These are phyloP conservation scores for Asterophora parasitica DNA, from an alignment of 768 basidiomycete genomes.

Conservation along the genomic window DNA sequence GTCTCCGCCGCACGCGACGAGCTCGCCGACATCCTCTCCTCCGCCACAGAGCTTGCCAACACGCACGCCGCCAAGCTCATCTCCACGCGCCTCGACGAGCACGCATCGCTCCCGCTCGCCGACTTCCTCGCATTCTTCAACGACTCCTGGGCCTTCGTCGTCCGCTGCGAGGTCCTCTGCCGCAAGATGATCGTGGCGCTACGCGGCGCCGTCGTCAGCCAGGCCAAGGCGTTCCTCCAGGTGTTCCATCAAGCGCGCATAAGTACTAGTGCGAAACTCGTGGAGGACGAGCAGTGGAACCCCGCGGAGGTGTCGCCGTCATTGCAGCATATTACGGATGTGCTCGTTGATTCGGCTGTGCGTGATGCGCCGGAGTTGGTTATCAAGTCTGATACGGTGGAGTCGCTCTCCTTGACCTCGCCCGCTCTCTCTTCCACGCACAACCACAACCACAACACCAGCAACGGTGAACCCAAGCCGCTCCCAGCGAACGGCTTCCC, in stretches of 20 bases:
- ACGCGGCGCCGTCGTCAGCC: conserved; percentile 78
- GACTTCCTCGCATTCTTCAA: conserved; percentile 82
- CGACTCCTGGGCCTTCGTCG: conserved; percentile 85
- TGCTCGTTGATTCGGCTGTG: conserved; percentile 78
- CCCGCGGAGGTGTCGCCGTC: conserved; percentile 65
- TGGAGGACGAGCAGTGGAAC: conserved; percentile 95
- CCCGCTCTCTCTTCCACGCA: conserved; percentile 13
- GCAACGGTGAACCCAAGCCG: too few species aligned
- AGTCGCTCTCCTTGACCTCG: conserved; percentile 11
- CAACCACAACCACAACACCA: neutral
- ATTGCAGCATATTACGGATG: conserved; percentile 68
- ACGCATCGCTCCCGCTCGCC: conserved; percentile 63
- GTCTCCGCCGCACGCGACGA: conserved; percentile 52
- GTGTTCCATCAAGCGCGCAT: conserved; percentile 81
- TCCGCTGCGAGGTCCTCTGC: conserved; percentile 81
- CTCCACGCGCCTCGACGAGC: conserved; percentile 70
- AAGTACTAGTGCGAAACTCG: conserved; percentile 76
- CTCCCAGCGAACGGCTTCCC: conserved; percentile 7
- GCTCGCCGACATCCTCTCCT: conserved; percentile 68
- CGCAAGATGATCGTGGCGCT: conserved; percentile 91
- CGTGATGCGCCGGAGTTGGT: conserved; percentile 70
- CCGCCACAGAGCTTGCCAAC: conserved; percentile 83
- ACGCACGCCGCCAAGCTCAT: conserved; percentile 78
- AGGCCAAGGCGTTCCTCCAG: conserved; percentile 88
- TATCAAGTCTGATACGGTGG: conserved; percentile 25